Evolutionary conservation across 2,329 filamentous ascomycete genomes (phyloP).

Genomic region (Stromatinia cepivora): DNA sequence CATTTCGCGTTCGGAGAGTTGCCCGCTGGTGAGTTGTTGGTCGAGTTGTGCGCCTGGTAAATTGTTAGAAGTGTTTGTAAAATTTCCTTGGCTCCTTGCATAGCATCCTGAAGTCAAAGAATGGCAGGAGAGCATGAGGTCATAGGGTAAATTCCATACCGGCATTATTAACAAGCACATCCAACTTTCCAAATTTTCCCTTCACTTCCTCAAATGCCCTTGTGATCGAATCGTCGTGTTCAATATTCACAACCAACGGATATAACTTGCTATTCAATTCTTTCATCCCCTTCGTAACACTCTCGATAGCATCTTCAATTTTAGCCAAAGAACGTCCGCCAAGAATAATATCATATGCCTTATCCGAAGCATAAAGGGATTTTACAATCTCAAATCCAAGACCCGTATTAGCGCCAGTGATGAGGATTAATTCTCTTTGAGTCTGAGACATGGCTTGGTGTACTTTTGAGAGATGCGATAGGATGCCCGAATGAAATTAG

Average conservation of each 20-base stretch:
- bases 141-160: constrained; percentile 28
- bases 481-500: too few species aligned
- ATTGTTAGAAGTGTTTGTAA: constrained; percentile 11
- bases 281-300: constrained; percentile 42
- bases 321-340: constrained; percentile 45
- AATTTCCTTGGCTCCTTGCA: too few species aligned
- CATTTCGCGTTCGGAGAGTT: constrained; percentile 42
- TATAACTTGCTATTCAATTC: constrained; percentile 35
- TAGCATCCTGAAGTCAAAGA: too few species aligned
- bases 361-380: constrained; percentile 20
- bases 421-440: constrained; percentile 32
- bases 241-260: constrained; percentile 38
- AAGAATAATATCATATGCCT: constrained; percentile 44
- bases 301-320: constrained; percentile 44
- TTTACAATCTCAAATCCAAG: constrained; percentile 44
- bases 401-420: constrained; percentile 47
- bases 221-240: constrained; percentile 41
- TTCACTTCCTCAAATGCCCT: constrained; percentile 38
- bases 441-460: too few species aligned
- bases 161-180: constrained; percentile 44
- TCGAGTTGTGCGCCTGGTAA: constrained; percentile 38
- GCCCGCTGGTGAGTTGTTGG: constrained; percentile 34
- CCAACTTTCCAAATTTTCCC: constrained; percentile 38
- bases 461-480: too few species aligned
- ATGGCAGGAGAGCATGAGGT: background rate